phyloP scores from a whole-genome alignment of 495 filamentous ascomycete species.

The Xylaria bambusicola region DNA sequence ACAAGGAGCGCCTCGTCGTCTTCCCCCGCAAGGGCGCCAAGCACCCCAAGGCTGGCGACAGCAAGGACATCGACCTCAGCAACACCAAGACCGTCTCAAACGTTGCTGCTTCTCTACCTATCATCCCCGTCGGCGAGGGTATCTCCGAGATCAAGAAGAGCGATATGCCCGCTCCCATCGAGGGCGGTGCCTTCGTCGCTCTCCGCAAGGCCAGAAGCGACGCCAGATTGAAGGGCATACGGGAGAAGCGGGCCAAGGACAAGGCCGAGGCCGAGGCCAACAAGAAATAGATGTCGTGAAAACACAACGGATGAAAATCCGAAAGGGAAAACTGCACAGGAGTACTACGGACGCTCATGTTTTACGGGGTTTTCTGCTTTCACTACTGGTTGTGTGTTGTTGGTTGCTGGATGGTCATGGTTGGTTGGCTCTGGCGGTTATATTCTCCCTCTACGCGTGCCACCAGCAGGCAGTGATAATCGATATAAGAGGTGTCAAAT shows the following conservation, averaged over 20 bases:
- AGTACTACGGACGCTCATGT: conserved; percentile 37
- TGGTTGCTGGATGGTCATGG: conserved; percentile 37
- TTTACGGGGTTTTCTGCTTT: conserved; percentile 46
- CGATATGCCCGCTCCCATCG: conserved; percentile 72
- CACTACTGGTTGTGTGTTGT: conserved; percentile 30
- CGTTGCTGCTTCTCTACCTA: conserved; percentile 63
- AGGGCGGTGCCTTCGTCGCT: conserved; percentile 77
- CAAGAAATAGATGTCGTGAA: conserved; percentile 75
- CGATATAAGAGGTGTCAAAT: too few relatives aligned
- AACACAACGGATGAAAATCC: conserved; percentile 23
- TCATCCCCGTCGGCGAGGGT: conserved; percentile 63
- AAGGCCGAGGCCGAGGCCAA: conserved; percentile 87
- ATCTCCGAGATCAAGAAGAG: conserved; percentile 80
- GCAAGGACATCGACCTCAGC: conserved; percentile 81
- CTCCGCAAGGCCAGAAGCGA: conserved; percentile 86
- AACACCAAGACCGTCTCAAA: conserved; percentile 67
- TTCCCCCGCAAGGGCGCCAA: conserved; percentile 95
- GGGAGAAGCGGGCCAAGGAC: conserved; percentile 90
- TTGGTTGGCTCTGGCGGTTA: conserved; percentile 29
- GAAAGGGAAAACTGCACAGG: conserved; percentile 30
- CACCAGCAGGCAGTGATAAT: too few relatives aligned
- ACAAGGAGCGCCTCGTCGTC: conserved; percentile 91
- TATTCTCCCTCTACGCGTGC: conserved; percentile 13
- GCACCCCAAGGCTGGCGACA: conserved; percentile 80
- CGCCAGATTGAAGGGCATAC: conserved; percentile 74